Evolutionary conservation across 805 yeast species (phyloP).

Genomic region (Barnettozyma populi): DNA sequence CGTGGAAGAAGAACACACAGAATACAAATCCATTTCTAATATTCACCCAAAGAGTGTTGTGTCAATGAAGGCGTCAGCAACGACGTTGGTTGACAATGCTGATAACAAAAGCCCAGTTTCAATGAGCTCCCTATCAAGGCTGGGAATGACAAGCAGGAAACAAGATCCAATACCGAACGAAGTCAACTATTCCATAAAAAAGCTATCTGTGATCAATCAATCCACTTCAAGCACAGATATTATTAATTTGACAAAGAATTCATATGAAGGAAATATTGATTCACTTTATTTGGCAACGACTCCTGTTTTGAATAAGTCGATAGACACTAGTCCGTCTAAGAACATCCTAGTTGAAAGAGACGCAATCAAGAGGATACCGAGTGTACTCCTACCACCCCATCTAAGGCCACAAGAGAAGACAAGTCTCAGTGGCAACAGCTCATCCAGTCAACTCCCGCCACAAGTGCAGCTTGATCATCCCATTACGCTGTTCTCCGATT

Average conservation of each 20-base stretch:
- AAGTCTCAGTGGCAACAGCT: neutral
- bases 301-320: constrained; percentile 11
- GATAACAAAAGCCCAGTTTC: neutral
- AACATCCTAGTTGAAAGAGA: constrained; percentile 19
- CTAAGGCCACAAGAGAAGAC: constrained; percentile 17
- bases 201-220: constrained; percentile 20
- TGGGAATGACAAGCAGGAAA: neutral
- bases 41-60: constrained; percentile 4
- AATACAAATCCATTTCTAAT: neutral
- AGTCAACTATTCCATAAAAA: constrained; percentile 16
- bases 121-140: constrained; percentile 3
- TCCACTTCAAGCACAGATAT: constrained; percentile 16
- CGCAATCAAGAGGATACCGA: constrained; percentile 24
- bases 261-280: neutral
- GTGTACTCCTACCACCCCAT: constrained; percentile 25
- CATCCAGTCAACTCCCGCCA: neutral
- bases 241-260: constrained; percentile 6
- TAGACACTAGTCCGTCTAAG: constrained; percentile 7
- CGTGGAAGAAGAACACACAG: neutral
- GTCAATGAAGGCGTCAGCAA: constrained; percentile 24
- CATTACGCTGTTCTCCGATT: neutral
- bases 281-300: constrained; percentile 5
- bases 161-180: neutral
- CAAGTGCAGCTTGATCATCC: neutral
- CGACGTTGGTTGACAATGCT: constrained; percentile 20